A percentile compares a stretch with the other conserved stretches of the same genome.
phyloP scores from a whole-genome alignment of 108 stramenopile species.

The Schizochytrium sp. region DNA sequence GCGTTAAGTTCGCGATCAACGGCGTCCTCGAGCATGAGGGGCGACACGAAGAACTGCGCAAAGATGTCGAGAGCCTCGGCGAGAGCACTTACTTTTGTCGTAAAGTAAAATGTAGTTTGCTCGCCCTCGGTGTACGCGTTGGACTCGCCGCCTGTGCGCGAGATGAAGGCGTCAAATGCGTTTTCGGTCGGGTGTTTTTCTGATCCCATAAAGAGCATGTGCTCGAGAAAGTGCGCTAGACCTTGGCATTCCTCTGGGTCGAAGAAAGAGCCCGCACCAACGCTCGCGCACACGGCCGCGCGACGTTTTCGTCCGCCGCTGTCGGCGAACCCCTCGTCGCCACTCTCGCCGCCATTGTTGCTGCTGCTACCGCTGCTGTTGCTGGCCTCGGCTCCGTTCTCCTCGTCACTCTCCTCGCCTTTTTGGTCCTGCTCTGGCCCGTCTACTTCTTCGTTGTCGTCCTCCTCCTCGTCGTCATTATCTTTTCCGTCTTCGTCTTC shows the following conservation, averaged over 20 bases:
- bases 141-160: constrained; percentile 75
- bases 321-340: background rate
- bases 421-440: background rate
- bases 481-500: background rate
- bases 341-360: too few species aligned
- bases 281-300: constrained; percentile 75
- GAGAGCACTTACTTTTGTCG: constrained; percentile 71
- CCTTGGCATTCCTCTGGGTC: constrained; percentile 82
- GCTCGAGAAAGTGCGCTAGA: constrained; percentile 83
- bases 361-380: background rate
- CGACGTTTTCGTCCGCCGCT: background rate
- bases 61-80: constrained; percentile 87
- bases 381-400: background rate
- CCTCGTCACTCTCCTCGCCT: background rate
- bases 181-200: constrained; percentile 79
- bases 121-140: constrained; percentile 93
- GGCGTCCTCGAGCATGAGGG: constrained; percentile 65
- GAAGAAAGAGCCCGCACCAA: constrained; percentile 75
- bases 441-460: background rate
- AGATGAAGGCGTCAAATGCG: constrained; percentile 67
- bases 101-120: constrained; percentile 79
- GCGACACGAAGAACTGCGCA: constrained; percentile 78
- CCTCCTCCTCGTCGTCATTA: background rate
- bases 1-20: constrained; percentile 82
- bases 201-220: constrained; percentile 63